Base-by-base conservation (phyloP, 257 asterid genomes). In the Haberlea rhodopensis region DNA sequence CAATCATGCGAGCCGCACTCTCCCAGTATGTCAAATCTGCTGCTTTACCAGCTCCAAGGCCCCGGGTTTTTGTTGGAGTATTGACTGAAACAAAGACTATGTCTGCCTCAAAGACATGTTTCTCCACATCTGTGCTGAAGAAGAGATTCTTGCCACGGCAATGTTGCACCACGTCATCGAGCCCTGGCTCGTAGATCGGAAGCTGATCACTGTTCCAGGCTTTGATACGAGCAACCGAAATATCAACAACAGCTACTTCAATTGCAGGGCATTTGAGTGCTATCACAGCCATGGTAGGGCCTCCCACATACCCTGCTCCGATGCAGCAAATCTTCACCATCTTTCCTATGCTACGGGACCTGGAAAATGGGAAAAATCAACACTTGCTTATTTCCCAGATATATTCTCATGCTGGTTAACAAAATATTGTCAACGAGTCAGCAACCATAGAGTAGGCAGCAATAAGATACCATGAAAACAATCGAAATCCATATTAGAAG, bases 81-180 rank as follows among this genome's bases (percentile, higher is more conserved):
- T 43, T 43, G 20, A 43, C 51, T 15, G 51, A 43, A 43, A 43
- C 51, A 43, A 43, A 43, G 20, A 43, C 51, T 15, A 43, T 43
- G 16, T 43, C 70, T 3, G 71, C 71, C 21, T 66, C 64, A 5
- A 32, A 21, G 26, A 66, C 52, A 49, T 66, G 64, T 16, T 57
- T 26, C 27, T 66, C 71, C 6, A 59, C 71, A 24, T 66, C 71
- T 22, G 65, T 66, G 20, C 65, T 56, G 25, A 66, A 66, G 45
- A 66, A 66, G 13, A 66, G 71, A 53, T 66, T 66, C 37, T 57
- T 66, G 24, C 70, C 70, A 31, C 70, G 40, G 62, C 70, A 65
- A 26, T 65, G 62, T 53, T 65, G 53, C 20, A 43, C 51, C 51
- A 43, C 51, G 16, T 43, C 51, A 3, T 43, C 51, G 19, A 43